Base-by-base conservation (phyloP, 2,329 filamentous ascomycete genomes). In the Colletotrichum phormii region DNA sequence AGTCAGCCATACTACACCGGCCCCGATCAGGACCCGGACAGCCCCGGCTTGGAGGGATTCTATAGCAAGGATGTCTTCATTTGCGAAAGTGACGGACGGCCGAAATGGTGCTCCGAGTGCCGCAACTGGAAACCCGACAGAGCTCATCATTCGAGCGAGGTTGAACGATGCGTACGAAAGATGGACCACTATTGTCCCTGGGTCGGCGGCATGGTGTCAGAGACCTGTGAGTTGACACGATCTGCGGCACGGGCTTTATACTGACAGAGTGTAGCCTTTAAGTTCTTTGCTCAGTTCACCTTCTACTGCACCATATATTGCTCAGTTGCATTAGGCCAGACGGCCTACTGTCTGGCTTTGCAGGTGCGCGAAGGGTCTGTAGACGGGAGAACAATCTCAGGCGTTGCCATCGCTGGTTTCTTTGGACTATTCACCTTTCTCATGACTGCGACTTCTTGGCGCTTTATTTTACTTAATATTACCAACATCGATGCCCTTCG, bases 111-210 rank as follows among this genome's bases (percentile, higher is more conserved):
- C 83, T 92, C 91, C 4, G 89, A 90, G 64, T 99, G 96, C 80
- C 89, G 89, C 68, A 94, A 93, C 75, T 98, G 94, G 90, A 98
- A 98, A 81, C 91, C 93, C 0, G 96, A 98, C 78, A 89, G 96
- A 4, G 89, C 93, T 2, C 95, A 98, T 80, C 96, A 98, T 82
- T 97, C 93, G 78, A 92, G 92, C 64, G 94, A 97, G 79, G 85
- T 97, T 13, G 90, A 90, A 62, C 89, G 95, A 55, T 98, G 96
- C 79, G 93, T 97, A 26, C 85, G 89, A 53, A 97, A 97, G 78
- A 97, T 98, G 93, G 96, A 98, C 75, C 96, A 98, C 79, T 97
- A 95, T 78, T 99, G 97, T 79, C 97, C 96, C 0, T 98, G 93
- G 93, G 95, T 97, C n/a, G 96, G 96, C 4, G 97, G 96, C 26